phyloP scores from a whole-genome alignment of 495 filamentous ascomycete species.

The Aspergillus ostianus region DNA sequence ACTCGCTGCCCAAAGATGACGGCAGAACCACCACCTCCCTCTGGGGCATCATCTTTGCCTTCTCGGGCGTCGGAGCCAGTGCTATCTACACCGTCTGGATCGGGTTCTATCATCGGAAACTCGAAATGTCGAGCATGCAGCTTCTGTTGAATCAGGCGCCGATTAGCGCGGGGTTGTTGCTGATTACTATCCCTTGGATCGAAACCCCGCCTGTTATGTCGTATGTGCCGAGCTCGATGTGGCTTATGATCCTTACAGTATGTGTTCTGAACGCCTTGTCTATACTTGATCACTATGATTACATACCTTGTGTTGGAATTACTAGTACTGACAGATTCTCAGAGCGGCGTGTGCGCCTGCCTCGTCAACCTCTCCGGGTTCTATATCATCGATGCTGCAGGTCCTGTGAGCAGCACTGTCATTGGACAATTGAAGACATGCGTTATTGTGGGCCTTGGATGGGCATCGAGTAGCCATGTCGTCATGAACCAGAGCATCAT shows the following conservation, averaged over 20 bases:
- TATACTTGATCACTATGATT: background rate
- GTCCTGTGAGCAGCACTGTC: slow-evolving; percentile 68
- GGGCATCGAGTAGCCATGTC: slow-evolving; percentile 26
- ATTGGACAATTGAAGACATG: slow-evolving; percentile 60
- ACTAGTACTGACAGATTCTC: background rate
- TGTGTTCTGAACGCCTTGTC: background rate
- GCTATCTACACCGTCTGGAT: slow-evolving; percentile 72
- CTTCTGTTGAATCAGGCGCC: slow-evolving; percentile 71
- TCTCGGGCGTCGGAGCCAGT: slow-evolving; percentile 61
- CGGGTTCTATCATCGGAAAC: slow-evolving; percentile 62
- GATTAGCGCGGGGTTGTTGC: slow-evolving; percentile 58
- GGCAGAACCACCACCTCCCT: slow-evolving; percentile 48
- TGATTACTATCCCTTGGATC: slow-evolving; percentile 64
- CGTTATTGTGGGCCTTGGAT: slow-evolving; percentile 41
- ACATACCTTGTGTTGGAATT: background rate
- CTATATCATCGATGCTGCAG: slow-evolving; percentile 69
- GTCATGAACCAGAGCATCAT: slow-evolving; percentile 27
- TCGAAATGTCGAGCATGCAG: slow-evolving; percentile 68
- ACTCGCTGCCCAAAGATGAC: slow-evolving; percentile 51
- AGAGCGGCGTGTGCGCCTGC: slow-evolving; percentile 57
- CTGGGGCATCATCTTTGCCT: slow-evolving; percentile 62
- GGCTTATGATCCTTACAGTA: slow-evolving; percentile 39
- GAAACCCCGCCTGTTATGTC: slow-evolving; percentile 59
- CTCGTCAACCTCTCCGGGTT: slow-evolving; percentile 74
- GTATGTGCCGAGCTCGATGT: slow-evolving; percentile 38